These are phyloP conservation scores for Tylopilus vinaceipallidus DNA, from an alignment of 768 basidiomycete species.

Conservation along the genomic window DNA sequence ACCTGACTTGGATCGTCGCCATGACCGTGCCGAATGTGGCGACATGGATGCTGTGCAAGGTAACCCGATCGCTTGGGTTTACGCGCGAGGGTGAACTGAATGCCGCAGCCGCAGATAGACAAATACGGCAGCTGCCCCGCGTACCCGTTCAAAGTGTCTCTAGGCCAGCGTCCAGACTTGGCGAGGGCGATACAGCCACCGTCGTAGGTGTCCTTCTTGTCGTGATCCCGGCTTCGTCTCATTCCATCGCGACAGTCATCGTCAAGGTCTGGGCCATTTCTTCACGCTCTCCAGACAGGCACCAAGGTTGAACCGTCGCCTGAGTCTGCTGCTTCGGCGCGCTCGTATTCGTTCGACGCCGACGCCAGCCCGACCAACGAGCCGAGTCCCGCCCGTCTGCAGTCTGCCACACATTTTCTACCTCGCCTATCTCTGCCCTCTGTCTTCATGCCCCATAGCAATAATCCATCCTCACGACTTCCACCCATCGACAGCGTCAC, in stretches of 20 bases:
- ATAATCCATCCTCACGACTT: constrained; percentile 12
- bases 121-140: constrained; percentile 11
- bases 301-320: not conserved
- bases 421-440: constrained; percentile 24
- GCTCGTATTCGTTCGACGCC: constrained; percentile 27
- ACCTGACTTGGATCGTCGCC: constrained; percentile 13
- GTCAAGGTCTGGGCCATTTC: constrained; percentile 17
- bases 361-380: constrained; percentile 32
- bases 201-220: constrained; percentile 11
- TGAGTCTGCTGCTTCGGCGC: constrained; percentile 15
- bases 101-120: constrained; percentile 14
- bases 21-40: constrained; percentile 12
- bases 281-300: not conserved
- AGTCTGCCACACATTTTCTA: constrained; percentile 30
- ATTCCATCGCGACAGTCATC: constrained; percentile 19
- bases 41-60: constrained; percentile 25
- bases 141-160: constrained; percentile 5
- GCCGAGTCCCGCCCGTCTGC: constrained; percentile 42
- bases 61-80: constrained; percentile 11
- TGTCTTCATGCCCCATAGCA: constrained; percentile 21
- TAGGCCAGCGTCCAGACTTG: constrained; percentile 13
- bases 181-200: constrained; percentile 24
- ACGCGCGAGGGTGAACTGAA: not conserved
- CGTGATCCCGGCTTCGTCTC: constrained; percentile 8
- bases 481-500: constrained; percentile 17